A percentile compares a stretch with the other conserved stretches of the same genome.
Conservation (phyloP, 2,329 filamentous ascomycete genomes). For the Myriosclerotinia curreyana region DNA sequence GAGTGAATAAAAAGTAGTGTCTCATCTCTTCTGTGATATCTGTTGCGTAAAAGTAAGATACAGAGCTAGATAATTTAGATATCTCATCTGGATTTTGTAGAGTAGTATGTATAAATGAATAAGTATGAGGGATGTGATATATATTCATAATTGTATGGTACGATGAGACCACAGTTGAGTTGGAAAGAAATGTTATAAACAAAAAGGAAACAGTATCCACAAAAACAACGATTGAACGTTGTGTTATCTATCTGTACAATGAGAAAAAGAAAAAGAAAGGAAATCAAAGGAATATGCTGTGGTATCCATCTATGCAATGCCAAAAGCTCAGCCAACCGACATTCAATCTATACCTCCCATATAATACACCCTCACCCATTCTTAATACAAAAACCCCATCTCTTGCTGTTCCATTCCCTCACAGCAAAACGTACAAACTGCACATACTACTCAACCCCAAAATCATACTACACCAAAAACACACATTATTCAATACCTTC, state of each 20-base stretch:
- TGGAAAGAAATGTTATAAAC: too few species aligned
- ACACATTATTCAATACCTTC: slow-evolving; percentile 79
- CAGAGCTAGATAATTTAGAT: too few species aligned
- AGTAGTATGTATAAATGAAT: too few species aligned
- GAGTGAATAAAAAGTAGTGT: too few species aligned
- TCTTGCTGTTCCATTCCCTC: neutral
- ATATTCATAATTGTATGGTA: too few species aligned
- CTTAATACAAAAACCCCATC: neutral
- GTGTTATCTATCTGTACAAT: neutral
- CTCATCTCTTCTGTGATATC: too few species aligned
- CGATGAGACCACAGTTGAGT: too few species aligned
- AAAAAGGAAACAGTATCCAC: neutral
- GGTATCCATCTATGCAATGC: slow-evolving; percentile 5
- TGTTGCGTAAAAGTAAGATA: too few species aligned
- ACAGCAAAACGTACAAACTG: slow-evolving; percentile 20
- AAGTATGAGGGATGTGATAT: too few species aligned
- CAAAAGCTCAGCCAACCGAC: neutral
- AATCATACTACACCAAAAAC: slow-evolving; percentile 93
- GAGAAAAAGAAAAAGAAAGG: neutral
- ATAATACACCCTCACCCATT: neutral
- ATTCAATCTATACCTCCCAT: neutral
- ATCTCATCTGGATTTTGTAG: too few species aligned
- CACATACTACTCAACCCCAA: slow-evolving; percentile 60
- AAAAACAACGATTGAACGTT: neutral
- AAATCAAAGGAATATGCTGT: neutral